These are phyloP conservation scores for Jacaranda copaia DNA, from an alignment of 257 asterid species.

Conservation along the genomic window DNA sequence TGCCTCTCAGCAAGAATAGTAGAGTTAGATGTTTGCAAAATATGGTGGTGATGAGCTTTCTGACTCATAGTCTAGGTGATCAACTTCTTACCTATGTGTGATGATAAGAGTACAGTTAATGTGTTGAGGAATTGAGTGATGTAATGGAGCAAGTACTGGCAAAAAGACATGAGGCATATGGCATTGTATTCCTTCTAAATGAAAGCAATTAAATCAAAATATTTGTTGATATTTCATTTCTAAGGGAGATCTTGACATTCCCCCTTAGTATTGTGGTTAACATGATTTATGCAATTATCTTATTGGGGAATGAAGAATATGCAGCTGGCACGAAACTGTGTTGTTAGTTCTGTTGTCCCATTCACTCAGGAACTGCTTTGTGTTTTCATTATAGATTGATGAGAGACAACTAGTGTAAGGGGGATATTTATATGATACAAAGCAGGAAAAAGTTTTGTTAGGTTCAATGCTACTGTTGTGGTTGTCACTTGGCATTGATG, in stretches of 20 bases:
- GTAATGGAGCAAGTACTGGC: background rate
- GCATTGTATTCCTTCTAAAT: background rate
- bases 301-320: background rate
- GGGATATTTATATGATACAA: background rate
- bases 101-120: background rate
- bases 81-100: background rate
- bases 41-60: background rate
- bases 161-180: no score
- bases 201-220: background rate
- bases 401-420: background rate
- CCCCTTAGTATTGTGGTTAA: background rate
- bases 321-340: background rate
- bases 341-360: background rate
- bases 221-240: background rate
- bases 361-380: background rate
- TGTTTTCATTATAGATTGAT: background rate
- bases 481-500: background rate
- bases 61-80: background rate
- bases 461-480: background rate
- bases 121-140: conserved; percentile 13
- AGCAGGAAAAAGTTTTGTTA: background rate
- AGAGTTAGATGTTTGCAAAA: background rate
- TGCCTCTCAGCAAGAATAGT: background rate
- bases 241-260: background rate
- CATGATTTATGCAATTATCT: background rate